A percentile compares a stretch with the other conserved stretches of the same genome.
Conservation (phyloP, 768 basidiomycete genomes). For the Hygrocybe punicea region DNA sequence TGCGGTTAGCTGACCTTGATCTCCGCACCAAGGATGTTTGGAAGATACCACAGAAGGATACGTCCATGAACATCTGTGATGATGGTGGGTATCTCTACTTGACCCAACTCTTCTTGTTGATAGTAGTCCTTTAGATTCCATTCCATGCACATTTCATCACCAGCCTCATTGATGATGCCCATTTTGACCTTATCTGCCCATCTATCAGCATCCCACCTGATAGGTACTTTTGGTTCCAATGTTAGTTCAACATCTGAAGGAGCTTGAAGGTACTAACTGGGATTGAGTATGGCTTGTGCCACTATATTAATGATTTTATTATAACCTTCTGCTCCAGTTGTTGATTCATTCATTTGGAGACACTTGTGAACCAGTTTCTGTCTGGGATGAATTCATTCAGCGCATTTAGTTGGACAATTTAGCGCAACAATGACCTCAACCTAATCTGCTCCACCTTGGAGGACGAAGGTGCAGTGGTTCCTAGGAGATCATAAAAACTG, state of each 20-base stretch:
- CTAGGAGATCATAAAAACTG: too few relatives aligned
- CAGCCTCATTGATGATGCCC: background rate
- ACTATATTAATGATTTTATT: background rate
- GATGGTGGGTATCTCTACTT: background rate
- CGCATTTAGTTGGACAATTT: too few relatives aligned
- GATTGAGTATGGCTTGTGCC: background rate
- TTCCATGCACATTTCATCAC: background rate
- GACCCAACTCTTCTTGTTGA: background rate
- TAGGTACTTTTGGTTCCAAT: background rate
- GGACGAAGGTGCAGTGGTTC: too few relatives aligned
- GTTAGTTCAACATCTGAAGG: background rate
- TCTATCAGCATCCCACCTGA: background rate
- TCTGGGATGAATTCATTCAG: background rate
- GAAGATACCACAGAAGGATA: background rate
- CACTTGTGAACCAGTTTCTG: background rate
- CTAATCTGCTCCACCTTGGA: too few relatives aligned
- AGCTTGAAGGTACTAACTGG: background rate
- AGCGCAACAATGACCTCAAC: too few relatives aligned
- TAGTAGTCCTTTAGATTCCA: background rate
- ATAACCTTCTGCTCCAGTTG: background rate
- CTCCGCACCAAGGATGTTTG: background rate
- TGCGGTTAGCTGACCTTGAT: background rate
- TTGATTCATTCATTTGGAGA: too few relatives aligned
- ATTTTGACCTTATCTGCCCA: background rate
- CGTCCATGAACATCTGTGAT: background rate